phyloP scores from a whole-genome alignment of 345 rosid genomes.

The Euclidium syriacum region DNA sequence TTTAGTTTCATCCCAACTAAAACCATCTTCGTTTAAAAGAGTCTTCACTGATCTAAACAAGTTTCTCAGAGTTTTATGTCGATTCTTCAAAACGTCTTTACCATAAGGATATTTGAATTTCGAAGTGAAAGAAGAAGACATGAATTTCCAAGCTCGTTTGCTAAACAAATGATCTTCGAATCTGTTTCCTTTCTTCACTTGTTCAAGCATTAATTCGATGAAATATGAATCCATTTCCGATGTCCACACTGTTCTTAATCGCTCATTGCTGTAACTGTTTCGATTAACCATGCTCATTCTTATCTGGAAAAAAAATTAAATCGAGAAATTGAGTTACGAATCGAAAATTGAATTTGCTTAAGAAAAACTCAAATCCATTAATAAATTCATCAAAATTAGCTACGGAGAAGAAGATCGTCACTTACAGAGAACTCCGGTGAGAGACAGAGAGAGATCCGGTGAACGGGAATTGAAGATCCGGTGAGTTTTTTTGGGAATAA shows the following conservation, averaged over 20 bases:
- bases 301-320: constrained; percentile 8
- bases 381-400: background rate
- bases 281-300: constrained; percentile 9
- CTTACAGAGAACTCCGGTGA: constrained; percentile 7
- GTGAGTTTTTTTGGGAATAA: constrained; percentile 37
- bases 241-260: constrained; percentile 77
- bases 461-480: constrained; percentile 8
- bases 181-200: constrained; percentile 62
- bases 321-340: no score
- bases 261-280: constrained; percentile 34
- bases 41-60: constrained; percentile 52
- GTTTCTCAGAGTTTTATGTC: constrained; percentile 63
- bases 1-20: constrained; percentile 62
- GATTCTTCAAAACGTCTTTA: constrained; percentile 65
- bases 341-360: no score
- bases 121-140: constrained; percentile 56
- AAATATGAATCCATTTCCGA: constrained; percentile 84
- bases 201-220: constrained; percentile 65
- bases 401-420: background rate
- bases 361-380: background rate
- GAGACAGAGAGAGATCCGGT: background rate
- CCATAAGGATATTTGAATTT: constrained; percentile 61
- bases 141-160: constrained; percentile 78
- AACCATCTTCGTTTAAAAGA: constrained; percentile 53
- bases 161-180: constrained; percentile 71